Conservation (phyloP, 1,284 basidiomycete genomes). For the Mycosarcoma mackinlayi region DNA sequence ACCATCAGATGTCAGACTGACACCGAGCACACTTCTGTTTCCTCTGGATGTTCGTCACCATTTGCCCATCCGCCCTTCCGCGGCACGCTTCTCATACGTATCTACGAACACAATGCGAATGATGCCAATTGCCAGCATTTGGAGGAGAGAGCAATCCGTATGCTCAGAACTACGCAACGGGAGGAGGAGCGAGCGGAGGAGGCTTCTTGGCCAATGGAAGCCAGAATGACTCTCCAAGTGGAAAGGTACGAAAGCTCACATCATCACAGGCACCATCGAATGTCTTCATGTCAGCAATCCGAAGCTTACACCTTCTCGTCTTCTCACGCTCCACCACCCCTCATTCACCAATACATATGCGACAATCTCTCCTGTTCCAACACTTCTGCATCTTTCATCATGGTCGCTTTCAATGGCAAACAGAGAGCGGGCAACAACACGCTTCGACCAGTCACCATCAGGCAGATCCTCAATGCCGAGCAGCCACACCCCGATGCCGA, state of each 20-base stretch:
- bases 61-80: not conserved
- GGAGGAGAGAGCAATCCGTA: conserved; percentile 52
- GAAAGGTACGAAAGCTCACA: conserved; percentile 32
- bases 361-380: not conserved
- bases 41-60: not conserved
- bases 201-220: conserved; percentile 51
- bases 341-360: not conserved
- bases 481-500: conserved; percentile 89
- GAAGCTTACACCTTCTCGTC: conserved; percentile 1
- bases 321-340: not conserved
- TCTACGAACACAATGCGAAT: not conserved
- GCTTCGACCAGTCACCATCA: conserved; percentile 85
- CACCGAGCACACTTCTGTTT: not conserved
- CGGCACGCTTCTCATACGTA: not conserved
- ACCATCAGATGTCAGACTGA: not conserved
- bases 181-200: conserved; percentile 52
- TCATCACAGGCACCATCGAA: too few species aligned
- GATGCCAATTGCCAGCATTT: conserved; percentile 2
- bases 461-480: conserved; percentile 80
- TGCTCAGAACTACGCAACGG: conserved; percentile 55
- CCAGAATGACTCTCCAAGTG: conserved; percentile 48
- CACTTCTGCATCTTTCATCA: not conserved
- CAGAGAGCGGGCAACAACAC: conserved; percentile 59
- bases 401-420: conserved; percentile 9
- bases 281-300: too few species aligned